phyloP scores from a whole-genome alignment of 1,139 yeast species.

The Nakaseomyces bracarensis region DNA sequence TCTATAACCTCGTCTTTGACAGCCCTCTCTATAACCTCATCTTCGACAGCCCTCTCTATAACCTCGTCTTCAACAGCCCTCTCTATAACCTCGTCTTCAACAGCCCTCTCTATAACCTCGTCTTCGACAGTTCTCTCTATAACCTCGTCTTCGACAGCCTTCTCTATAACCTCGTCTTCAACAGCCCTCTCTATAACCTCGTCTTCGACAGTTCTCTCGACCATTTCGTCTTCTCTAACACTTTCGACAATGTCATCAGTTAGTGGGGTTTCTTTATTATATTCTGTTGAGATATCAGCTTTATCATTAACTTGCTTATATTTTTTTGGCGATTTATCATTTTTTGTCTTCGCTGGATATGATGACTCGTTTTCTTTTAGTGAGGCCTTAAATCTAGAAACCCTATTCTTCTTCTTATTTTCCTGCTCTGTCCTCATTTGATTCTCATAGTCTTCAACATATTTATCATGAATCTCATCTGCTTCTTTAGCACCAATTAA shows the following conservation, averaged over 20 bases:
- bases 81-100: conserved; percentile 10
- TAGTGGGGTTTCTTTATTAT: too few species aligned
- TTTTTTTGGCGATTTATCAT: too few species aligned
- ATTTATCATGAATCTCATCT: conserved; percentile 28
- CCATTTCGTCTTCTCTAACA: conserved; percentile 6
- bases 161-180: conserved; percentile 6
- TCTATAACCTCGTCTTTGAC: background rate
- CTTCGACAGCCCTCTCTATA: background rate
- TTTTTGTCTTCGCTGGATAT: too few species aligned
- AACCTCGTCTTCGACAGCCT: conserved; percentile 4
- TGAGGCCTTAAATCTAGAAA: conserved; percentile 25
- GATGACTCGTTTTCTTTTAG: conserved; percentile 6
- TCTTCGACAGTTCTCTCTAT: conserved; percentile 6
- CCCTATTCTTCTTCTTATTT: conserved; percentile 16
- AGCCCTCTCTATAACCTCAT: conserved; percentile 12
- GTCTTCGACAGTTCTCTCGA: conserved; percentile 7
- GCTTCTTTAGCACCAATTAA: conserved; percentile 29
- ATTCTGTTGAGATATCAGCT: too few species aligned
- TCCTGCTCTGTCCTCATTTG: conserved; percentile 10
- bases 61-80: conserved; percentile 7
- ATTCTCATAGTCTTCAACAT: conserved; percentile 13
- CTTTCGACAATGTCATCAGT: too few species aligned
- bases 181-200: conserved; percentile 7
- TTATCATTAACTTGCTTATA: too few species aligned
- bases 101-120: conserved; percentile 2